Evolutionary conservation across 2,329 filamentous ascomycete genomes (phyloP), one percentile per base, ranked within the genome.

Genomic region (Podosphaera fusca): DNA sequence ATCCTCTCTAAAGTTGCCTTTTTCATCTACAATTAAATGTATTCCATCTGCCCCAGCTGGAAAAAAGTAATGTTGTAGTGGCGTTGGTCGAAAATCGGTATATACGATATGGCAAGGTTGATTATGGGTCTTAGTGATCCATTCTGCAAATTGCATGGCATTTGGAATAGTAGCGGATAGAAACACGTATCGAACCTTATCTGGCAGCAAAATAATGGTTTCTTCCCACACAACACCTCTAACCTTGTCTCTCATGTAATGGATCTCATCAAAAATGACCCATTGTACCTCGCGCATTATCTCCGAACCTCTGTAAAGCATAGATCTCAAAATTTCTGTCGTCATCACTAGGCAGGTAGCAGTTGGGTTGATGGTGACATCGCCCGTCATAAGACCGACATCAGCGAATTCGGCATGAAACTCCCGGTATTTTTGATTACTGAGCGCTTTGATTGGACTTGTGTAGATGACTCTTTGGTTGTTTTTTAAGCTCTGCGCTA

Each of bases 401-500:
- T 98, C 92, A 59, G 89, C 90, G 72, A 98, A 98, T 59, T 95
- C 87, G 47, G 85, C 87, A 63, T 85, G 82, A 69, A 98, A 98
- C 68, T 98, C 92, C 74, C 92, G 79, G 69, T 94, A 98, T 69
- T 98, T 98, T 68, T 98, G 92, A 71, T 98, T 98, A 71, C 89
- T 96, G 64, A 98, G 74, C 9, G 92, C 92, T 72, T 98, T 98
- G 75, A 98, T 98, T 1, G 92, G 92, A 76, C 89, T 95, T 7
- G 92, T 98, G 72, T 98, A 98, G 69, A 98, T 98, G 65, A 98
- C 90, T 68, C 92, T 80, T 73, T 98, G 92, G 71, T 96, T 96
- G 69, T 88, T 86, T 75, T 92, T 94, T 69, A 98, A 75, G 69
- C 92, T 94, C 66, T 98, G 92, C 14, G 94, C 92, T 68, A 98